A percentile compares a stretch with the other conserved stretches of the same genome.
phyloP scores from a whole-genome alignment of 768 basidiomycete species.

The Phanerochaete carnosa region DNA sequence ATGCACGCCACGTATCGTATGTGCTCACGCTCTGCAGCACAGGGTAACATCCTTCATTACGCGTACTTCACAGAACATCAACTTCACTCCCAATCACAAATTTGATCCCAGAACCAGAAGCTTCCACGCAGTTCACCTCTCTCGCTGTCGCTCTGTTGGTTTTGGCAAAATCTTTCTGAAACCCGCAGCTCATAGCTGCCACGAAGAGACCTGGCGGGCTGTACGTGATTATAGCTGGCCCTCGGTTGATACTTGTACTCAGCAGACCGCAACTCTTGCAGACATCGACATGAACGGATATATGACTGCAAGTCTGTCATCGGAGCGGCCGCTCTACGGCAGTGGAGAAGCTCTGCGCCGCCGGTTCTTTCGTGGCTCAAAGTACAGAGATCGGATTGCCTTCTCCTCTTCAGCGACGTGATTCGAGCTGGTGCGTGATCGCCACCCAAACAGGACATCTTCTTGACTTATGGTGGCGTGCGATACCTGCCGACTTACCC shows the following conservation, averaged over 20 bases:
- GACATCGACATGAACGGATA: background rate
- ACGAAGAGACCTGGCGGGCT: too few relatives aligned
- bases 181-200: too few relatives aligned
- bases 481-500: background rate
- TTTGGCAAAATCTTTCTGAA: too few relatives aligned
- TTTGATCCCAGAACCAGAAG: too few relatives aligned
- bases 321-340: background rate
- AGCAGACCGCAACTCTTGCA: background rate
- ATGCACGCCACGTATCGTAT: background rate
- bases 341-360: background rate
- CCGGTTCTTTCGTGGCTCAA: background rate
- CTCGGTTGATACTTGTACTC: background rate
- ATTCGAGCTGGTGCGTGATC: constrained; percentile 1
- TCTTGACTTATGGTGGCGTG: constrained; percentile 6
- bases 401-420: background rate
- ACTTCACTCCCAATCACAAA: too few relatives aligned
- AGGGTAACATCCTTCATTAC: too few relatives aligned
- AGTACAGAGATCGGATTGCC: background rate
- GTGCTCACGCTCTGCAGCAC: too few relatives aligned
- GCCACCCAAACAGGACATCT: background rate
- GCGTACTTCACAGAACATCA: too few relatives aligned
- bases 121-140: too few relatives aligned
- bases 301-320: background rate
- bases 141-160: too few relatives aligned
- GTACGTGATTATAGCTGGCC: too few relatives aligned